A percentile compares a stretch with the other conserved stretches of the same genome.
These are phyloP conservation scores for Lentinula raphanica DNA, from an alignment of 768 basidiomycete species.

Conservation along the genomic window DNA sequence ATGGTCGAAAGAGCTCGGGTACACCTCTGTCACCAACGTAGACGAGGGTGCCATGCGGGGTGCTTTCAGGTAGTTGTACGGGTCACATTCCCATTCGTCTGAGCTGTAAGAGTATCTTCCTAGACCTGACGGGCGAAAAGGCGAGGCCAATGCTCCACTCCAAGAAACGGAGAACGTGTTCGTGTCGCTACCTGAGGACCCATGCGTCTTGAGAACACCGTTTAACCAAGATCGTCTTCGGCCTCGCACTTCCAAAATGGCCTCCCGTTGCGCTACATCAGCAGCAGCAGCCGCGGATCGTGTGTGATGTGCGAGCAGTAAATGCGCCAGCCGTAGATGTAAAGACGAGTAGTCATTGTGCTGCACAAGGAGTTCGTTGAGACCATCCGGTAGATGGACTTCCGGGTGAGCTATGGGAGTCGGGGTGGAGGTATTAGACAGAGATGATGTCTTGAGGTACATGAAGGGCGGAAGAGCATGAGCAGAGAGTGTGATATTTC, in stretches of 20 bases:
- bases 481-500: not conserved
- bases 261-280: constrained; percentile 34
- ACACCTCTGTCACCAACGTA: not conserved
- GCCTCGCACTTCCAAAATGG: constrained; percentile 51
- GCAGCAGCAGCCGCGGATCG: constrained; percentile 34
- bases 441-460: not conserved
- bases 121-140: constrained; percentile 1
- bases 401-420: not conserved
- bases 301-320: constrained; percentile 36
- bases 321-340: constrained; percentile 33
- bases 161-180: not conserved
- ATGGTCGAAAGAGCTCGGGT: constrained; percentile 5
- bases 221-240: constrained; percentile 66
- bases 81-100: constrained; percentile 8
- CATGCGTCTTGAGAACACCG: not conserved
- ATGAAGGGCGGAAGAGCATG: not conserved
- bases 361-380: constrained; percentile 26
- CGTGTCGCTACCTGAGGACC: not conserved
- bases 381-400: not conserved
- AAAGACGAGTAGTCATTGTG: constrained; percentile 28
- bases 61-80: not conserved
- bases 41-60: not conserved
- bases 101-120: not conserved
- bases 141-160: not conserved
- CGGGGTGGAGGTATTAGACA: not conserved